These are phyloP conservation scores for Oryza rufipogon DNA, from an alignment of 176 grass and related monocot genomes.

Conservation along the genomic window DNA sequence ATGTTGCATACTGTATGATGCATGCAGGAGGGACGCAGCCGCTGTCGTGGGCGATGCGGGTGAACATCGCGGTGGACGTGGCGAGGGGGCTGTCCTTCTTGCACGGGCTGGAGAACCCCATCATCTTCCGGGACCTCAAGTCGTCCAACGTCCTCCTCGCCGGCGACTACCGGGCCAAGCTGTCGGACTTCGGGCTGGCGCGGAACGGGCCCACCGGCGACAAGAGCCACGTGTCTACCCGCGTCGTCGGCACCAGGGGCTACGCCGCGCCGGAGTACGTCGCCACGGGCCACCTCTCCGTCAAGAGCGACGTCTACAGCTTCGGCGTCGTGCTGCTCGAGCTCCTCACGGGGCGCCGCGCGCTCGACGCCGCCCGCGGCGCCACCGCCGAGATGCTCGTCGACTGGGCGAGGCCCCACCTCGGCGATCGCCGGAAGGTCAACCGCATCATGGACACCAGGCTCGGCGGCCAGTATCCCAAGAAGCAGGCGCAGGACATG, in stretches of 20 bases:
- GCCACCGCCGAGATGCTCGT: slow-evolving; percentile 53
- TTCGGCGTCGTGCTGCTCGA: slow-evolving; percentile 85
- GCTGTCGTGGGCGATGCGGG: slow-evolving; percentile 61
- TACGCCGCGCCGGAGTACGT: slow-evolving; percentile 89
- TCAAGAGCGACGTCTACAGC: slow-evolving; percentile 87
- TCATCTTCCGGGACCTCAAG: slow-evolving; percentile 94
- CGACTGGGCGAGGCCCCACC: slow-evolving; percentile 75
- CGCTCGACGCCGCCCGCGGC: slow-evolving; percentile 50
- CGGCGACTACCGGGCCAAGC: slow-evolving; percentile 69
- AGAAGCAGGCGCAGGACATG: slow-evolving; percentile 71
- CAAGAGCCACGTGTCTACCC: slow-evolving; percentile 75
- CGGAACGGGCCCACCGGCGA: slow-evolving; percentile 67
- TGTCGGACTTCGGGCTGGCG: slow-evolving; percentile 88
- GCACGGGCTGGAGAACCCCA: slow-evolving; percentile 51
- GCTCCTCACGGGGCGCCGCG: slow-evolving; percentile 65
- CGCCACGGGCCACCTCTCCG: slow-evolving; percentile 69
- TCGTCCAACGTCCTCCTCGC: slow-evolving; percentile 88
- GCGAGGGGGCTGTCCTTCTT: slow-evolving; percentile 73
- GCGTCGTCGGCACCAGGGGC: slow-evolving; percentile 68
- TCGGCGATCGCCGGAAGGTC: slow-evolving; percentile 58
- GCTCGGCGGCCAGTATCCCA: slow-evolving; percentile 81
- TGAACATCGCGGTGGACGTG: slow-evolving; percentile 70
- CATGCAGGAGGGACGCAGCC: slow-evolving; percentile 56
- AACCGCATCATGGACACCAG: slow-evolving; percentile 83
- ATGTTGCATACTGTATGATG: no score